These are phyloP conservation scores for Dichotomopilus funicola DNA, from an alignment of 2,329 filamentous ascomycete genomes.

Conservation along the genomic window DNA sequence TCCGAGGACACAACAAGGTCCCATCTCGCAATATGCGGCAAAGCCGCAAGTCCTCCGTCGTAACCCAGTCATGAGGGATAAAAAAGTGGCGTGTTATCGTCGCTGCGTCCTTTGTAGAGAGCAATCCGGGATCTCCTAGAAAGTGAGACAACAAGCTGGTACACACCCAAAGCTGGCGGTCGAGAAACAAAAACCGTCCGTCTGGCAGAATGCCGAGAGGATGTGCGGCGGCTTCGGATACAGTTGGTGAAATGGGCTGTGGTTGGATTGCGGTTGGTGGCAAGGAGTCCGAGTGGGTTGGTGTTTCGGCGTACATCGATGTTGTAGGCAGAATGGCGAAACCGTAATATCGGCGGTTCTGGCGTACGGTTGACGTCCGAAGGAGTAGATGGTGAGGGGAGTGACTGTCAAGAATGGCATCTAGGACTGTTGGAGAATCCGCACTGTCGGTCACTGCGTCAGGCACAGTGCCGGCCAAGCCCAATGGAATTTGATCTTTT, in stretches of 20 bases:
- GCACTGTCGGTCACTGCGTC: background rate
- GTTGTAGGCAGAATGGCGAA: background rate
- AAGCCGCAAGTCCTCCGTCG: slow-evolving; percentile 10
- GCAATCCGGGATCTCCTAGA: background rate
- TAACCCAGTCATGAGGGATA: slow-evolving; percentile 23
- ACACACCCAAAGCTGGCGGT: slow-evolving; percentile 21
- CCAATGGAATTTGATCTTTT: background rate
- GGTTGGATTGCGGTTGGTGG: background rate
- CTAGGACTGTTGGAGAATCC: background rate
- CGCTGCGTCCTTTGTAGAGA: background rate
- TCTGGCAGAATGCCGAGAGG: slow-evolving; percentile 1
- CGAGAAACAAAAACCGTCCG: slow-evolving; percentile 20
- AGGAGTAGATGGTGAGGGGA: background rate
- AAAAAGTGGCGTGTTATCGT: slow-evolving; percentile 21
- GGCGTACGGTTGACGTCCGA: background rate
- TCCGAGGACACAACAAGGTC: background rate
- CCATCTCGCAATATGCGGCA: slow-evolving; percentile 13
- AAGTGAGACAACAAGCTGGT: slow-evolving; percentile 5
- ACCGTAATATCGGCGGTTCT: background rate
- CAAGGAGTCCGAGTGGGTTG: background rate
- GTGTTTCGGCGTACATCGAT: background rate
- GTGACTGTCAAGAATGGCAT: slow-evolving; percentile 10
- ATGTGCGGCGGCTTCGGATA: background rate
- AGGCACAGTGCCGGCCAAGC: background rate
- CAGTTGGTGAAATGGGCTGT: background rate